Percentiles rank a stretch among this genome's conserved stretches.
phyloP scores from a whole-genome alignment of 805 yeast genomes.

The Metschnikowia dekortorum region DNA sequence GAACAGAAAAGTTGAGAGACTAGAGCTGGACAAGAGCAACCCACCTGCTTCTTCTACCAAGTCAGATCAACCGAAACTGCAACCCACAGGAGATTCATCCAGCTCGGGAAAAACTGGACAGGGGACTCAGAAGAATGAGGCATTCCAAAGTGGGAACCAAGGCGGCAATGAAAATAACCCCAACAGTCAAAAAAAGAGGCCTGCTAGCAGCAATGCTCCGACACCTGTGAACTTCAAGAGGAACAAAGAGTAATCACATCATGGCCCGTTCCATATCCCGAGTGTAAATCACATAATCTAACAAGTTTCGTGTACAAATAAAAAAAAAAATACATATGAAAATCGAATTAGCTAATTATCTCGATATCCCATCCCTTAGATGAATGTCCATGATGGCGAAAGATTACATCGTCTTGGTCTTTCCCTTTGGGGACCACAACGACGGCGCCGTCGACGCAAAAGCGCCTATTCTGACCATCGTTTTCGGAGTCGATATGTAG shows the following conservation, averaged over 20 bases:
- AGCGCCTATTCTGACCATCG: constrained; percentile 34
- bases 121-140: constrained; percentile 4
- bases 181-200: neutral
- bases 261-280: neutral
- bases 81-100: neutral
- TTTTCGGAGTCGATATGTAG: constrained; percentile 14
- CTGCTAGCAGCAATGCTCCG: constrained; percentile 1
- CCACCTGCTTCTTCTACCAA: neutral
- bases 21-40: constrained; percentile 25
- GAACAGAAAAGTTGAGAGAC: constrained; percentile 49
- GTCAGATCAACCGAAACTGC: neutral
- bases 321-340: neutral
- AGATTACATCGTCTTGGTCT: neutral
- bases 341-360: constrained; percentile 1
- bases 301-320: neutral
- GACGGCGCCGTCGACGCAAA: constrained; percentile 68
- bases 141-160: neutral
- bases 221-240: constrained; percentile 4
- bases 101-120: neutral
- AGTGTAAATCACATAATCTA: neutral
- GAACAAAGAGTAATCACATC: neutral
- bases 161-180: neutral
- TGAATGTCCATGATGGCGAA: constrained; percentile 8
- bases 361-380: constrained; percentile 9
- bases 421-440: constrained; percentile 23